These are phyloP conservation scores for Papiliotrema fonsecae DNA, from an alignment of 1,284 basidiomycete genomes.

Conservation along the genomic window DNA sequence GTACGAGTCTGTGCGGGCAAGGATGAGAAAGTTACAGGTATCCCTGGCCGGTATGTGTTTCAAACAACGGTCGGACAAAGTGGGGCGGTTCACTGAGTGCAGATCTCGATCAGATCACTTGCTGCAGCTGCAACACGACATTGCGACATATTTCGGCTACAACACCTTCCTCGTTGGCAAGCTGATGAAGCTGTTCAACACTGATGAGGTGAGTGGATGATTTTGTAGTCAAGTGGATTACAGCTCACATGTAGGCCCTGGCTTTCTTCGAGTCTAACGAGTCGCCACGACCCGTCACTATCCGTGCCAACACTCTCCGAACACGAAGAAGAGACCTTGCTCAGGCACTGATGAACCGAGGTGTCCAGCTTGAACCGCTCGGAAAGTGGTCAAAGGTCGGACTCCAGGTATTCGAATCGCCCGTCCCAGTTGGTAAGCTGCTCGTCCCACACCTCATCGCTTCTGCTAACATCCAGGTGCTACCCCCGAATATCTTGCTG, in stretches of 20 bases:
- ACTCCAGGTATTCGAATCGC: conserved; percentile 93
- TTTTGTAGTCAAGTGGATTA: not conserved
- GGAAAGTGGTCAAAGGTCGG: conserved; percentile 99
- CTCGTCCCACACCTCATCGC: not conserved
- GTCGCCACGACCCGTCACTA: conserved; percentile 91
- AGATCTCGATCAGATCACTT: conserved; percentile 85
- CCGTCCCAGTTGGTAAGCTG: conserved; percentile 75
- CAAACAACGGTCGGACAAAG: no score
- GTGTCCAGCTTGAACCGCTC: conserved; percentile 94
- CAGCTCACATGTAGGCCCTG: conserved; percentile 61
- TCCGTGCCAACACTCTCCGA: conserved; percentile 94
- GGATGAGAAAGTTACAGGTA: conserved; percentile 55
- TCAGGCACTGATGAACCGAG: conserved; percentile 89
- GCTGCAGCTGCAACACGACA: conserved; percentile 80
- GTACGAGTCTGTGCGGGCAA: conserved; percentile 73
- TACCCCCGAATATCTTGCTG: conserved; percentile 97
- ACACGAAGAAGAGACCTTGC: conserved; percentile 91
- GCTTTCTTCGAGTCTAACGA: conserved; percentile 99
- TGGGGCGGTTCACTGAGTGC: no score
- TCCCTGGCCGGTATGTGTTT: conserved; percentile 60
- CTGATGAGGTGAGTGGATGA: conserved; percentile 67
- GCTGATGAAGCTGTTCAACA: conserved; percentile 87
- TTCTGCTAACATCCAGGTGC: conserved; percentile 55
- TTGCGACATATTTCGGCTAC: conserved; percentile 95
- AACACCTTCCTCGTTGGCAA: conserved; percentile 94